phyloP scores from a whole-genome alignment of 23 red algal species.

The Chondrus crispus region DNA sequence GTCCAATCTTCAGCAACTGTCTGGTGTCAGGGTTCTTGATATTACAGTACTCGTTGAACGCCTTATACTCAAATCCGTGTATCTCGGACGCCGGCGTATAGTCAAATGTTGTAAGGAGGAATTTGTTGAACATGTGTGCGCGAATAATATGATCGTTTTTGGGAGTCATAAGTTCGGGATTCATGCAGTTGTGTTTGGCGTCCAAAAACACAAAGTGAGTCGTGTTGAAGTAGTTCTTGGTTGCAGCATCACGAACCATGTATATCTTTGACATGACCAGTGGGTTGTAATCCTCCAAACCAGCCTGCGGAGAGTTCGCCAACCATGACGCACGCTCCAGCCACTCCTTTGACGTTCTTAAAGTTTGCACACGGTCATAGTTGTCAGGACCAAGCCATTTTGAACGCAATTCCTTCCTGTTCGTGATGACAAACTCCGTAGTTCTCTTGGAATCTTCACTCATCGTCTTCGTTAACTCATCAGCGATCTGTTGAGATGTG shows the following conservation, averaged over 20 bases:
- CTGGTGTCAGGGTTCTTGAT: background rate
- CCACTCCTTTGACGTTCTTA: constrained; percentile 37
- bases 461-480: constrained; percentile 34
- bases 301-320: constrained; percentile 45
- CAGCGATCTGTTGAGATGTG: constrained; percentile 36
- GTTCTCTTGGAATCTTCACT: constrained; percentile 28
- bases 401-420: constrained; percentile 12
- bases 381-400: constrained; percentile 65
- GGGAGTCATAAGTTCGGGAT: constrained; percentile 21
- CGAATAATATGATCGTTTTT: constrained; percentile 60
- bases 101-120: constrained; percentile 65
- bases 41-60: constrained; percentile 58
- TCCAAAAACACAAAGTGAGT: constrained; percentile 71
- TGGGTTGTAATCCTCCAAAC: constrained; percentile 58
- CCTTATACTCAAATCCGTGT: constrained; percentile 56
- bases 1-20: constrained; percentile 35
- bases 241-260: constrained; percentile 64
- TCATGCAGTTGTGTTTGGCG: constrained; percentile 58
- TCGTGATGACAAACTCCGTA: constrained; percentile 54
- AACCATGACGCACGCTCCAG: constrained; percentile 50
- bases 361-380: constrained; percentile 49
- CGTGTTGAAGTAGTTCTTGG: constrained; percentile 33
- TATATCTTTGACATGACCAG: constrained; percentile 80
- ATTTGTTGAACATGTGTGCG: constrained; percentile 62
- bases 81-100: constrained; percentile 52